Evolutionary conservation across 2,329 filamentous ascomycete species (phyloP), one percentile per base, ranked within the genome.

Genomic region (Cylindrodendrum hubeiense): DNA sequence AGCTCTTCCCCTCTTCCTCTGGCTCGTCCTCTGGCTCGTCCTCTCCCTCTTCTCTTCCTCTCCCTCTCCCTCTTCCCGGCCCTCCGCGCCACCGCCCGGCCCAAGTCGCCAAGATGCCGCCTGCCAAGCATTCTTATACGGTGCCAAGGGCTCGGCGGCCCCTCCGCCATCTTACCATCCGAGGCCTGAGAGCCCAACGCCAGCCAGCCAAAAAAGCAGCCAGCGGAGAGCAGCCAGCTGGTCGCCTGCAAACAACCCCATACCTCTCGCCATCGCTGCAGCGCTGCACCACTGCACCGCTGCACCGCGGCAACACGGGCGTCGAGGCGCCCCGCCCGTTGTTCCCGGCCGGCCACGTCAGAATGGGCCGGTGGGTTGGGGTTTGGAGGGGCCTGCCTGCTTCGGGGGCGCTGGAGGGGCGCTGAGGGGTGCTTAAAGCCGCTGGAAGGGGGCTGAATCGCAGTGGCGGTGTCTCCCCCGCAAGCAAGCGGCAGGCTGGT

Each of bases 331-430:
- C 19, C 19, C n/a, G 9, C 24, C 47, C 49, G 43, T 30, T 46
- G 53, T 49, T 37, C 41, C 44, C 22, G 33, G 46, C 46, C 47
- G 24, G 61, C 61, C 61, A 64, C 61, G 61, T 64, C 61, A 60
- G 61, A 63, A 63, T 63, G 49, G 49, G 19, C 33, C 30, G 54
- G 47, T 63, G 60, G 60, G 60, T 57, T 63, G 60, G 60, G 51
- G 59, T 62, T 62, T 50, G 26, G 53, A 39, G 37, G 37, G 37
- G 17, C 37, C 8, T 19, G 33, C 30, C 30, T 12, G 30, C 30
- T 33, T 6, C 6, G 15, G 33, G 33, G 33, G 33, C 15, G 33
- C 33, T 34, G 33, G 33, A 34, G 33, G 33, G 5, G 33, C 33
- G 10, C 33, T 13, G 34, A 37, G 50, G 37, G 43, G 41, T 22